Conservation (phyloP, 2,329 filamentous ascomycete genomes). For the Pleurostoma richardsiae region DNA sequence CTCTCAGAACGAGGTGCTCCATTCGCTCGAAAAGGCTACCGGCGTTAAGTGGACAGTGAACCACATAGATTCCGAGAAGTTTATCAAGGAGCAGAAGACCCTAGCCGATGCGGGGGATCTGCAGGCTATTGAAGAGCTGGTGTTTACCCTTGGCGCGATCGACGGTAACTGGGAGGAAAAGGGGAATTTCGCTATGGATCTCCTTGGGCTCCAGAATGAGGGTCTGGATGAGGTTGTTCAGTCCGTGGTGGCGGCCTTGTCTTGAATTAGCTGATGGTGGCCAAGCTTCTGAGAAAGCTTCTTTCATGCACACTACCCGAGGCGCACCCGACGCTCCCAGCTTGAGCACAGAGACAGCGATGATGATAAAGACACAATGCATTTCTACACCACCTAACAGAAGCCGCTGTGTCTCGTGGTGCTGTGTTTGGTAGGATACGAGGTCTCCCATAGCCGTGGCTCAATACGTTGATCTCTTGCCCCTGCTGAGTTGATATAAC, state of each 20-base stretch:
- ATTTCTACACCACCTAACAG: no score
- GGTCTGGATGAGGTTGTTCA: constrained; percentile 35
- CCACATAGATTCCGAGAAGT: constrained; percentile 29
- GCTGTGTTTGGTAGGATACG: no score
- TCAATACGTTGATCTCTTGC: no score
- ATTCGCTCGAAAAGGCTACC: constrained; percentile 24
- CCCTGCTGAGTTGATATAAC: no score
- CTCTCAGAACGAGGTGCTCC: constrained; percentile 26
- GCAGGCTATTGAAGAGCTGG: constrained; percentile 37
- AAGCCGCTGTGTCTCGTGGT: no score
- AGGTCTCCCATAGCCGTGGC: no score
- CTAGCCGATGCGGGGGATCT: constrained; percentile 30
- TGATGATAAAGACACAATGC: no score
- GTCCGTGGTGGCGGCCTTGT: constrained; percentile 17
- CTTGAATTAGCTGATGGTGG: no score
- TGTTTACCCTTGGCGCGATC: constrained; percentile 41
- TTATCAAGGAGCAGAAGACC: constrained; percentile 29
- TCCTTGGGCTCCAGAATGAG: constrained; percentile 40
- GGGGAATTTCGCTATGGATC: constrained; percentile 39
- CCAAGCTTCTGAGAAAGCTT: no score
- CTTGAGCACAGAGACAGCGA: no score
- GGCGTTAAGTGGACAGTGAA: constrained; percentile 21
- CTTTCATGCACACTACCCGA: no score
- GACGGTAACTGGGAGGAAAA: constrained; percentile 43
- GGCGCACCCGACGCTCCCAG: no score